phyloP scores from a whole-genome alignment of 2,329 filamentous ascomycete species.

The Sordariomycetes sp. region DNA sequence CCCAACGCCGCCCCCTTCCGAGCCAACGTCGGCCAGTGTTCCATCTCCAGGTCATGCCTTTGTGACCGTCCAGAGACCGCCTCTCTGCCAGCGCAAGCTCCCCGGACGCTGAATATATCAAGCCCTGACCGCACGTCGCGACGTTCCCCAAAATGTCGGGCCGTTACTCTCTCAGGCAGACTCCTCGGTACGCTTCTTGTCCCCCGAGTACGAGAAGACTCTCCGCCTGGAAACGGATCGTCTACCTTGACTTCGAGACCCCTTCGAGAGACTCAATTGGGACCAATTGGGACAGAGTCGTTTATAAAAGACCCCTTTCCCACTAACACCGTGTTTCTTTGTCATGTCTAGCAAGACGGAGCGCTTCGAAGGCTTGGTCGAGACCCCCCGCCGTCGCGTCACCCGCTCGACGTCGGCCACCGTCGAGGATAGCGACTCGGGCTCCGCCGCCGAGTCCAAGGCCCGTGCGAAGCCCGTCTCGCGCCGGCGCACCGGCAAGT shows the following conservation, averaged over 20 bases:
- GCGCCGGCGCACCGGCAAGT: slow-evolving; percentile 36
- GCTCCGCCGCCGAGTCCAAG: slow-evolving; percentile 29
- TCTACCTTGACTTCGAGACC: neutral
- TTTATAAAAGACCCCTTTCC: neutral
- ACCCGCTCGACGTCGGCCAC: slow-evolving; percentile 40
- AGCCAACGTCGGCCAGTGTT: slow-evolving; percentile 53
- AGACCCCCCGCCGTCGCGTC: slow-evolving; percentile 39
- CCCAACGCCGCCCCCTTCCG: slow-evolving; percentile 89
- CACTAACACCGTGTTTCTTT: neutral
- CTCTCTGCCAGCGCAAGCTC: neutral
- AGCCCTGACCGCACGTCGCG: neutral
- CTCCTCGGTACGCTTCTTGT: slow-evolving; percentile 18
- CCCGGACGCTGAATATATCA: neutral
- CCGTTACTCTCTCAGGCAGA: slow-evolving; percentile 26
- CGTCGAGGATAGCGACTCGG: slow-evolving; percentile 36
- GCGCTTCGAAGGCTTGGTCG: slow-evolving; percentile 50
- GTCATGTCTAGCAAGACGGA: slow-evolving; percentile 41
- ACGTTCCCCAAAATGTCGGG: slow-evolving; percentile 19
- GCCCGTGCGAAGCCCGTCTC: slow-evolving; percentile 24
- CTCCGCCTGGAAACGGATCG: neutral
- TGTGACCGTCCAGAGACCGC: neutral
- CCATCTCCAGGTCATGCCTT: slow-evolving; percentile 25
- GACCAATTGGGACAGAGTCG: neutral
- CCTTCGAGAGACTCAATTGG: neutral
- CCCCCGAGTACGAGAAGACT: neutral